Base-by-base conservation (phyloP, 495 filamentous ascomycete genomes). In the Elaphomyces granulatus region DNA sequence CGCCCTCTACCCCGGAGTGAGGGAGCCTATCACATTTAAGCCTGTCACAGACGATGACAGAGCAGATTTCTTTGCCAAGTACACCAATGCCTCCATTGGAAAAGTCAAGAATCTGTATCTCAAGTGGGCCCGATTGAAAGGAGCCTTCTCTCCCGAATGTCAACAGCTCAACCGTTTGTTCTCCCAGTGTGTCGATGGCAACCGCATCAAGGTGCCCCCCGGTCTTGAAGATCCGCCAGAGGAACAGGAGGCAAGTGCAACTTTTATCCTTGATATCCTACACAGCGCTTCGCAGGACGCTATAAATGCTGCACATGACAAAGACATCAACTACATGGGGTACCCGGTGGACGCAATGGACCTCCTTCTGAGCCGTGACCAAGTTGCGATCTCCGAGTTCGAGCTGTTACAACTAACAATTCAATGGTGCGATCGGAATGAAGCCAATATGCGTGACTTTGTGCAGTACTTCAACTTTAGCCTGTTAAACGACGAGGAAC, bases 101-200 rank as follows among this genome's bases (percentile, higher is more conserved):
- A 50, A 55, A 20, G 61, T 70, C 4, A 72, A 72, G 44, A 70
- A 63, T 18, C 52, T 72, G 4, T 70, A 60, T 45, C 52, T 72
- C 9, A 60, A 70, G 33, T 72, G 68, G 68, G 67, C 64, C 28
- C 53, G 60, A 31, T 45, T 56, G 1, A 54, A 54, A 19, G 65
- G 65, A 3, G 49, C 68, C 0, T 64, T 71, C 59, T 56, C 58
- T 19, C 38, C 55, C 1, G 51, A 71, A 44, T 71, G 66, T 40
- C 68, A 72, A 44, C 57, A 72, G 41, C 45, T 72, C 15, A 72
- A 72, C 45, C 56, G 68, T 3, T 48, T 72, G n/a, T 71, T 69
- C 35, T 71, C 68, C 2, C 53, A 52, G 38, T 68, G 67, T 36
- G 68, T 72, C 4, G 68, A 71, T 38, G 68, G 66, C 1, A 68